Conservation (phyloP, 768 basidiomycete genomes). For the Mycena maculata region DNA sequence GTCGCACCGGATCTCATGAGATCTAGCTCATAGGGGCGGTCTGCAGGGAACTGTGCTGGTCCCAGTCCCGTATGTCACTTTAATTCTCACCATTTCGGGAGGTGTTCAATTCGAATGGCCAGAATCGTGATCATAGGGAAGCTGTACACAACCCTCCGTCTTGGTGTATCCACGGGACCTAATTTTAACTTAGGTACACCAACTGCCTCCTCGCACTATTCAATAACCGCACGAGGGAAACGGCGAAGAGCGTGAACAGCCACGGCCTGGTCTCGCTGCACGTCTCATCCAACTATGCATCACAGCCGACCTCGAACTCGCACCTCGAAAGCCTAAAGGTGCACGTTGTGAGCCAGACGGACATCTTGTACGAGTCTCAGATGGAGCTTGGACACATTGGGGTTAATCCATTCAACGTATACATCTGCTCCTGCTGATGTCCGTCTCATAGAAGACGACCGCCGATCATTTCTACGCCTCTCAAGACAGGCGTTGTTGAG, state of each 20-base stretch:
- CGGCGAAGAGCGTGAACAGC: conserved; percentile 12
- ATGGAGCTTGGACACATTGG: conserved; percentile 16
- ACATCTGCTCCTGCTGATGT: conserved; percentile 6
- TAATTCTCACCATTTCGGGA: not conserved
- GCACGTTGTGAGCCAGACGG: conserved; percentile 15
- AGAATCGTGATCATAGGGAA: conserved; percentile 31
- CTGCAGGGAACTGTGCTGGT: conserved; percentile 22
- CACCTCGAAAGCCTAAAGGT: conserved; percentile 15
- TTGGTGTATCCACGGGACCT: conserved; percentile 6
- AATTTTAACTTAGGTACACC: conserved; percentile 26
- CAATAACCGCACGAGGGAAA: conserved; percentile 28
- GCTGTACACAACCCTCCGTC: conserved; percentile 24
- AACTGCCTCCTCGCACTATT: conserved; percentile 33
- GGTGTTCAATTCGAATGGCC: conserved; percentile 1
- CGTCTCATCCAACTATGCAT: not conserved
- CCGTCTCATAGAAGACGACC: conserved; percentile 10
- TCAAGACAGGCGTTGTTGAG: conserved; percentile 16
- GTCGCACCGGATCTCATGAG: not conserved
- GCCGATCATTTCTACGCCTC: conserved; percentile 10
- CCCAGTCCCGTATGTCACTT: conserved; percentile 25
- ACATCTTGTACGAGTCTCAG: conserved; percentile 10
- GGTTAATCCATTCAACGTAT: conserved; percentile 12
- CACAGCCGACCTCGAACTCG: not conserved
- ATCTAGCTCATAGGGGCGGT: conserved; percentile 6
- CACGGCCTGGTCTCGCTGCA: conserved; percentile 10